phyloP scores from a whole-genome alignment of 1,139 yeast genomes.

The Yamadazyma oceani region DNA sequence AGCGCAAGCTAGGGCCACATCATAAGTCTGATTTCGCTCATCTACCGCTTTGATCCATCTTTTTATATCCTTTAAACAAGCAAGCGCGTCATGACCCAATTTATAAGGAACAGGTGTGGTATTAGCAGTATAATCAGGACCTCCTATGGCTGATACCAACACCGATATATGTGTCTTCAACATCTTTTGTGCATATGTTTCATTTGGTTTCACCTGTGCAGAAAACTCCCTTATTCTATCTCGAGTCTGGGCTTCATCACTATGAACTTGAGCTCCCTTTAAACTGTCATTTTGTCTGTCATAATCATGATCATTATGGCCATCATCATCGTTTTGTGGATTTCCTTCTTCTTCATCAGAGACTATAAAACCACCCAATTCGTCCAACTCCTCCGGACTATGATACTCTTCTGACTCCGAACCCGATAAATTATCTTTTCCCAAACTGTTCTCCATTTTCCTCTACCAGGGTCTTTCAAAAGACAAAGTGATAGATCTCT shows the following conservation, averaged over 20 bases:
- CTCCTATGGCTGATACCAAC: constrained; percentile 80
- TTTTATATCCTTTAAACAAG: constrained; percentile 84
- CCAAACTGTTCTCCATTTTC: too few species aligned
- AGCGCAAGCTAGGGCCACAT: constrained; percentile 86
- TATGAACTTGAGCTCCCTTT: constrained; percentile 3
- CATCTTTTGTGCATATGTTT: constrained; percentile 42
- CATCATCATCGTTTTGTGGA: constrained; percentile 23
- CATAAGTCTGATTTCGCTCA: constrained; percentile 64
- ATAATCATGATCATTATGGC: constrained; percentile 13
- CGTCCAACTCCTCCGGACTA: constrained; percentile 6
- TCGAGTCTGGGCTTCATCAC: constrained; percentile 5
- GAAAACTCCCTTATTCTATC: constrained; percentile 34
- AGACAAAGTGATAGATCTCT: too few species aligned
- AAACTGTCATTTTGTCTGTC: constrained; percentile 17
- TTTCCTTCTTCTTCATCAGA: constrained; percentile 15
- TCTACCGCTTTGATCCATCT: constrained; percentile 87
- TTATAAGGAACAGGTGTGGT: constrained; percentile 55
- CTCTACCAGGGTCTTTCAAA: too few species aligned
- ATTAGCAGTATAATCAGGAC: constrained; percentile 59
- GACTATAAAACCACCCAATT: constrained; percentile 12
- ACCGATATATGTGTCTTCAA: constrained; percentile 69
- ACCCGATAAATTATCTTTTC: too few species aligned
- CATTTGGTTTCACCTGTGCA: constrained; percentile 32
- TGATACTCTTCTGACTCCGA: constrained; percentile 8
- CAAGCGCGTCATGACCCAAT: constrained; percentile 88